phyloP scores from a whole-genome alignment of 2,329 filamentous ascomycete genomes.

The Colletotrichum sp. region DNA sequence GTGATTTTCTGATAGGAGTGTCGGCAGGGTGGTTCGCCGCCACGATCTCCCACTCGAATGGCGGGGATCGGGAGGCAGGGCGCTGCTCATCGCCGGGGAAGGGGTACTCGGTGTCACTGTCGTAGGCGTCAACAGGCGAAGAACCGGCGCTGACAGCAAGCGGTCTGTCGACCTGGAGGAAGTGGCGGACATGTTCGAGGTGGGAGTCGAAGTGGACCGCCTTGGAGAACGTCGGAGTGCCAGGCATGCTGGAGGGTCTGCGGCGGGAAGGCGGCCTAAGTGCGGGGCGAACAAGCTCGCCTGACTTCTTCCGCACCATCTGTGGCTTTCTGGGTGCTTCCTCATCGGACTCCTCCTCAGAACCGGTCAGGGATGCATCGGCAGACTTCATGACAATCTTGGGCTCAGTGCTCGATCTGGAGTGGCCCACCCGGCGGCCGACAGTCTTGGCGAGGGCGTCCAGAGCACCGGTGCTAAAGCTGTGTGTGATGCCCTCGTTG shows the following conservation, averaged over 20 bases:
- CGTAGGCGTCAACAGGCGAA: conserved; percentile 87
- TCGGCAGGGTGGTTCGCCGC: conserved; percentile 71
- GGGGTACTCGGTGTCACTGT: conserved; percentile 88
- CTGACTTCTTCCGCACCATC: conserved; percentile 98
- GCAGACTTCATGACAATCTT: conserved; percentile 51
- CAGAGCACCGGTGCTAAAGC: conserved; percentile 52
- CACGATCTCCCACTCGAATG: conserved; percentile 87
- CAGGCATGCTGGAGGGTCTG: conserved; percentile 94
- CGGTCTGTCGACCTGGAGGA: conserved; percentile 90
- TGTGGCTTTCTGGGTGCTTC: conserved; percentile 71
- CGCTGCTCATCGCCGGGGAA: conserved; percentile 66
- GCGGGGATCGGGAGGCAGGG: conserved; percentile 44
- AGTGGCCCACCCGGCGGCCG: conserved; percentile 51
- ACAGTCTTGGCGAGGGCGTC: conserved; percentile 42
- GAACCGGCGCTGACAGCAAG: conserved; percentile 95
- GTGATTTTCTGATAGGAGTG: conserved; percentile 62
- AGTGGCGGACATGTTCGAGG: conserved; percentile 94
- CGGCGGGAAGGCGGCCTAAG: conserved; percentile 78
- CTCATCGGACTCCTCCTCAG: conserved; percentile 67
- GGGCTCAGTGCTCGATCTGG: conserved; percentile 62
- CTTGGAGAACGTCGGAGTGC: conserved; percentile 94
- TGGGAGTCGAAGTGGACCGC: conserved; percentile 98
- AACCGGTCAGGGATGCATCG: conserved; percentile 55
- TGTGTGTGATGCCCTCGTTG: conserved; percentile 45
- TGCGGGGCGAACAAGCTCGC: conserved; percentile 92